phyloP scores from a whole-genome alignment of 2,329 filamentous ascomycete genomes.

The Xylaria hypoxylon region DNA sequence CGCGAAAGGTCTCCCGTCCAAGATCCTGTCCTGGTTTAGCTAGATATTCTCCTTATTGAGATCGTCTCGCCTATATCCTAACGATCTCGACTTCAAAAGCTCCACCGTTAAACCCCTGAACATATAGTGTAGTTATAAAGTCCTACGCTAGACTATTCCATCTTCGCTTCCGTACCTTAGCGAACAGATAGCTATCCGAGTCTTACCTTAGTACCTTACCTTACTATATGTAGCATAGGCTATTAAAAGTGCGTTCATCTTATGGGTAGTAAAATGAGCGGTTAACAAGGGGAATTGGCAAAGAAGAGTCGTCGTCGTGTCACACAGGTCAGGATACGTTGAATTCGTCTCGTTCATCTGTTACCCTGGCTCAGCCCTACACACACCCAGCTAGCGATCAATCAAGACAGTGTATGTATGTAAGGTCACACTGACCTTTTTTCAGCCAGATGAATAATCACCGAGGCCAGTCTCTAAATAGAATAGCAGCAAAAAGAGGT shows the following conservation, averaged over 20 bases:
- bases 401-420: too few relatives aligned
- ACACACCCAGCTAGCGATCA: neutral
- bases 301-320: neutral
- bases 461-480: slow-evolving; percentile 10
- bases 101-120: neutral
- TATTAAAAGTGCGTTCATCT: slow-evolving; percentile 7
- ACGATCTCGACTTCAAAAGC: neutral
- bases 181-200: too few relatives aligned
- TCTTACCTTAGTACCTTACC: too few relatives aligned
- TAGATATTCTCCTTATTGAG: neutral
- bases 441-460: slow-evolving; percentile 3
- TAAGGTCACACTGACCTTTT: too few relatives aligned
- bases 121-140: neutral
- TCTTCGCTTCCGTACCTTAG: slow-evolving; percentile 9
- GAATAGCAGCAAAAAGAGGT: neutral
- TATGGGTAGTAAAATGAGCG: neutral
- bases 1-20: neutral
- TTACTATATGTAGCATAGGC: neutral
- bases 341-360: neutral
- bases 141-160: slow-evolving; percentile 27
- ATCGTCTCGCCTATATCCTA: neutral
- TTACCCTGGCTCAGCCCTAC: slow-evolving; percentile 25
- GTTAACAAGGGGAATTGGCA: neutral
- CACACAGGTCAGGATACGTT: slow-evolving; percentile 15
- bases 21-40: neutral